Conservation (phyloP, 306 rosid species). For the Luffa aegyptiaca region DNA sequence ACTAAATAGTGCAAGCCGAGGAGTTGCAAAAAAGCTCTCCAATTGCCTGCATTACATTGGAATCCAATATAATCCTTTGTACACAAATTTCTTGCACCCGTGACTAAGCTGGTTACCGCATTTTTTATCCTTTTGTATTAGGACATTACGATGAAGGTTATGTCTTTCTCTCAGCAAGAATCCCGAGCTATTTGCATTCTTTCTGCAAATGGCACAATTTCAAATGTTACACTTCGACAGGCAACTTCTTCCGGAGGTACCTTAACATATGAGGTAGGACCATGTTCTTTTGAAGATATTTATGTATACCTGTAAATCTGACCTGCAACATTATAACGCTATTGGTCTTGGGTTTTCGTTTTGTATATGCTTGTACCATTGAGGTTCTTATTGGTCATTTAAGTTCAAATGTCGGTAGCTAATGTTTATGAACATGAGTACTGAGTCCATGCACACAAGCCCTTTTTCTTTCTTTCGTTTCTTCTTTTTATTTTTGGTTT, state of each 20-base stretch:
- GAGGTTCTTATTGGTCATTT: neutral
- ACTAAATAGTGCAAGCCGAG: neutral
- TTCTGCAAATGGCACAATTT: conserved; percentile 57
- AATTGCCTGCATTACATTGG: neutral
- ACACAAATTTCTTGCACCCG: neutral
- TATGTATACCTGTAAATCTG: neutral
- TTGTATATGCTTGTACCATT: neutral
- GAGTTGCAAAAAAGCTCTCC: neutral
- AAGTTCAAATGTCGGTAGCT: neutral
- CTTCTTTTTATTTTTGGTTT: too few species aligned
- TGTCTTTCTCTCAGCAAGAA: conserved; percentile 54
- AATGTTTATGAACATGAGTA: neutral
- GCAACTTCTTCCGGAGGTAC: conserved; percentile 56
- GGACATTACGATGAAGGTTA: conserved; percentile 63
- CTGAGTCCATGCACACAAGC: neutral
- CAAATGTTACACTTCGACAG: conserved; percentile 61
- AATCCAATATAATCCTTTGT: neutral
- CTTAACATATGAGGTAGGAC: conserved; percentile 47
- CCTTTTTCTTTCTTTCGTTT: neutral
- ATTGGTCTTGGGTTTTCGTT: neutral
- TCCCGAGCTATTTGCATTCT: conserved; percentile 55
- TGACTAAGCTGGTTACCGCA: neutral
- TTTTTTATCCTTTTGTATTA: conserved; percentile 10
- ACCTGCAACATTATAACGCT: neutral
- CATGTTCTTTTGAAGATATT: neutral